Evolutionary conservation across 1,139 yeast species (phyloP).

Genomic region (Zygotorulaspora mrakii): DNA sequence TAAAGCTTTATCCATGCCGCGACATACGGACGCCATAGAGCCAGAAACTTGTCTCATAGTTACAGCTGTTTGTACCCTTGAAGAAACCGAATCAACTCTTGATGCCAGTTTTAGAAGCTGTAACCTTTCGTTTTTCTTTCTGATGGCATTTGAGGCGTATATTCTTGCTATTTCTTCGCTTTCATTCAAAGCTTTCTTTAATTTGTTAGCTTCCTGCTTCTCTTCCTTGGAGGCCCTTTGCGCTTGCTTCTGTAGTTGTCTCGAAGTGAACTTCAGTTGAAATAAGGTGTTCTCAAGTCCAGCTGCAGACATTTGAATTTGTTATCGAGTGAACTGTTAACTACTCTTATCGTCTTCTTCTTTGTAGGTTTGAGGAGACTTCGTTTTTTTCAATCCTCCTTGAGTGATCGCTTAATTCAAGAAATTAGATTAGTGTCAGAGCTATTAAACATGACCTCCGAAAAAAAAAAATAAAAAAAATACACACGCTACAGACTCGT

Average conservation of each 20-base stretch:
- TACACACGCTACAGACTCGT: not conserved
- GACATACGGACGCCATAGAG: slow-evolving; percentile 87
- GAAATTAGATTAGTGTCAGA: no score
- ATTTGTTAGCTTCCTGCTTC: slow-evolving; percentile 77
- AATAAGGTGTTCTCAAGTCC: slow-evolving; percentile 37
- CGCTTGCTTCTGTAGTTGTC: slow-evolving; percentile 87
- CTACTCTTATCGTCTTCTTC: no score
- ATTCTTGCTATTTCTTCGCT: slow-evolving; percentile 90
- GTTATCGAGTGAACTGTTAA: no score
- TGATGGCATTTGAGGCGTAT: slow-evolving; percentile 92
- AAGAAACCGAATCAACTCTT: slow-evolving; percentile 92
- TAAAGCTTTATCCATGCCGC: slow-evolving; percentile 94
- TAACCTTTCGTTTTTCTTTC: slow-evolving; percentile 84
- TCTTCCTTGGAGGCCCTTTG: slow-evolving; percentile 89
- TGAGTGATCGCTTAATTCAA: no score
- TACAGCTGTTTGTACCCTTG: slow-evolving; percentile 94
- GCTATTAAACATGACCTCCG: no score
- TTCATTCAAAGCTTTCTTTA: slow-evolving; percentile 56
- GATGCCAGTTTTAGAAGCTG: slow-evolving; percentile 80
- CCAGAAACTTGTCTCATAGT: slow-evolving; percentile 94
- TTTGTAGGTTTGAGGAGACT: not conserved
- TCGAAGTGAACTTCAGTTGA: slow-evolving; percentile 72
- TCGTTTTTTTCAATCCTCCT: not conserved
- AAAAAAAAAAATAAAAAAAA: slow-evolving; percentile 1
- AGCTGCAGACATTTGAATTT: slow-evolving; percentile 34